Evolutionary conservation across 257 asterid genomes (phyloP), one percentile per base, ranked within the genome.

Genomic region (Craterostigma plantagineum): DNA sequence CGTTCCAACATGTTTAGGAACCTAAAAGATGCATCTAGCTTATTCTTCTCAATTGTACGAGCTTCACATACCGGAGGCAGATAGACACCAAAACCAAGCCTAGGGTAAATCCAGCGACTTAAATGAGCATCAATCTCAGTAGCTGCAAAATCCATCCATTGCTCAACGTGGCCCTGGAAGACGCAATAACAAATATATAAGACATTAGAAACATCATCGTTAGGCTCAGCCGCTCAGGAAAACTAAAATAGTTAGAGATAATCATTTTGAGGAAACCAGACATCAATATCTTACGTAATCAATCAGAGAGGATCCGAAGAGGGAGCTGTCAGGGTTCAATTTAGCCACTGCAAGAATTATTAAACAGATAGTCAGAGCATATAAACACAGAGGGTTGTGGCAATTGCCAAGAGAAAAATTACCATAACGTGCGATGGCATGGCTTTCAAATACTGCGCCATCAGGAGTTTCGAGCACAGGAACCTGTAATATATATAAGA

Each of bases 401-500:
- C 4, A 23, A 23, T 6, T 23, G 44, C 30, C 7, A 11, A 34
- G 38, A 14, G n/a, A 4, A 42, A 43, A 3, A 33, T 56, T 61
- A 86, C 93, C 95, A 50, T 87, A 87, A 3, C 95, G 90, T 0
- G 98, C 94, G 62, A 86, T 86, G 8, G 97, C 94, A 45, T 81
- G 81, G 75, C 97, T 86, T 68, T 86, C 94, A 38, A 81, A 86
- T 11, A 86, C 27, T 0, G 87, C 45, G 12, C 97, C 94, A 16
- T 81, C 94, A 7, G 97, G 92, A 1, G 94, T 86, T 65, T 86
- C 84, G 30, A 86, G 94, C 50, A 78, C 94, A 33, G 97, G 94
- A 38, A 86, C 57, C 96, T 84, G 50, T 47, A 60, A 17, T 30
- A 54, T 11, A 9, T 55, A 38, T n/a, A 38, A 6, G 9, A 35